phyloP scores from a whole-genome alignment of 1,284 basidiomycete genomes.

The Amylostereum areolatum region DNA sequence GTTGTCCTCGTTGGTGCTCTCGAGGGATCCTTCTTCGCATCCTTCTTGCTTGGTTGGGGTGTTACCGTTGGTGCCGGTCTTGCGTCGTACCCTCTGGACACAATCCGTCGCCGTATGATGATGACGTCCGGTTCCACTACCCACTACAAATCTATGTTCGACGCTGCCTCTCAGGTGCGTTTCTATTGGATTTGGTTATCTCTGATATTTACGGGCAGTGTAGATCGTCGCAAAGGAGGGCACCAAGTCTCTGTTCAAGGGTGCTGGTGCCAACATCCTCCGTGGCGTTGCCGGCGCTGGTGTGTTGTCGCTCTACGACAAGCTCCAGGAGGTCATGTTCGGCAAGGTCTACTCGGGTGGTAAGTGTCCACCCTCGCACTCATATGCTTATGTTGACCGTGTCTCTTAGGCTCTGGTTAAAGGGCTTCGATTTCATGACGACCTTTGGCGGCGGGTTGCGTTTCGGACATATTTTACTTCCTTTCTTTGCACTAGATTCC shows the following conservation, averaged over 20 bases:
- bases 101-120: slow-evolving; percentile 96
- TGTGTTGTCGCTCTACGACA: slow-evolving; percentile 93
- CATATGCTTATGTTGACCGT: not conserved
- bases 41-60: slow-evolving; percentile 90
- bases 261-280: slow-evolving; percentile 96
- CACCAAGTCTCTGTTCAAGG: slow-evolving; percentile 86
- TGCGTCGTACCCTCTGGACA: slow-evolving; percentile 93
- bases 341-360: slow-evolving; percentile 94
- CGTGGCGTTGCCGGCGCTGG: slow-evolving; percentile 98
- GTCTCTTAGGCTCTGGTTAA: slow-evolving; percentile 42
- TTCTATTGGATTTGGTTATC: not conserved
- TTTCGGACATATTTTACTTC: slow-evolving; percentile 20
- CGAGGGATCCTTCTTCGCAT: slow-evolving; percentile 87
- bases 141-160: slow-evolving; percentile 92
- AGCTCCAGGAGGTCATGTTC: slow-evolving; percentile 87
- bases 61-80: slow-evolving; percentile 95
- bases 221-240: slow-evolving; percentile 88
- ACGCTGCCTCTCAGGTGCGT: slow-evolving; percentile 58
- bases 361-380: slow-evolving; percentile 14
- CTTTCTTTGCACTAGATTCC: slow-evolving; percentile 26
- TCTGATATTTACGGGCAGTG: slow-evolving; percentile 17
- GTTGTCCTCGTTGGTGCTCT: slow-evolving; percentile 87
- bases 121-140: slow-evolving; percentile 84
- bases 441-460: too few species aligned
- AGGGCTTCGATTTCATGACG: slow-evolving; percentile 7